These are phyloP conservation scores for Rhodotorula babjevae DNA, from an alignment of 768 basidiomycete species.

Conservation along the genomic window DNA sequence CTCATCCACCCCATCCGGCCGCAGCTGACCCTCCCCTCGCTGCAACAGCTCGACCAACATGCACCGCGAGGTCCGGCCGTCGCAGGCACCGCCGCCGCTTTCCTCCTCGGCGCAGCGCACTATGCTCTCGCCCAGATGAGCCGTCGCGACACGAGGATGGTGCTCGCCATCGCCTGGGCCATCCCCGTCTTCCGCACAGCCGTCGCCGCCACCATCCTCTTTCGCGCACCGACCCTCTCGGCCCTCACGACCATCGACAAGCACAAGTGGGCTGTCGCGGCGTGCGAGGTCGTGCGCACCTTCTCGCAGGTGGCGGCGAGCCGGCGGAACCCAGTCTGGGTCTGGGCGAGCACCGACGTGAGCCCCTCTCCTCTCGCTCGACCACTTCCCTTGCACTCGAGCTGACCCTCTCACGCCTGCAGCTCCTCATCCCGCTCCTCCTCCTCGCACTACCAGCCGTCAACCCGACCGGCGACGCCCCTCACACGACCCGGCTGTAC, in stretches of 20 bases:
- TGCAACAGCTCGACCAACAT: too few relatives aligned
- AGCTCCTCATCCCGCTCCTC: background rate
- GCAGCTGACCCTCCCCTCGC: too few relatives aligned
- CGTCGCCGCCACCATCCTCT: background rate
- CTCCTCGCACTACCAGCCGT: background rate
- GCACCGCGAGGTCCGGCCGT: background rate
- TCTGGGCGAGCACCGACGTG: slow-evolving; percentile 16
- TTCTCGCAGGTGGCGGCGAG: background rate
- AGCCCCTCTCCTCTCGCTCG: background rate
- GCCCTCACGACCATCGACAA: too few relatives aligned
- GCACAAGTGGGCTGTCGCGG: background rate
- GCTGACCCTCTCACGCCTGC: background rate
- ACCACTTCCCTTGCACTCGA: background rate
- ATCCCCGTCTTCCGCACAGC: background rate
- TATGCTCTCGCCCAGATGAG: background rate
- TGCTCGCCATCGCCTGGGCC: background rate
- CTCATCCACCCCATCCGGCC: too few relatives aligned
- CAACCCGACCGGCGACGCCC: background rate
- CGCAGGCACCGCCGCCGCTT: background rate
- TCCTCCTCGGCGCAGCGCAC: background rate
- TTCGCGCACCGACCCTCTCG: too few relatives aligned
- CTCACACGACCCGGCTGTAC: background rate
- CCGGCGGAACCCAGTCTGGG: slow-evolving; percentile 2
- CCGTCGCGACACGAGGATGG: background rate
- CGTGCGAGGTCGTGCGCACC: background rate